phyloP scores from a whole-genome alignment of 441 rosid species.

The Geranium incanum region DNA sequence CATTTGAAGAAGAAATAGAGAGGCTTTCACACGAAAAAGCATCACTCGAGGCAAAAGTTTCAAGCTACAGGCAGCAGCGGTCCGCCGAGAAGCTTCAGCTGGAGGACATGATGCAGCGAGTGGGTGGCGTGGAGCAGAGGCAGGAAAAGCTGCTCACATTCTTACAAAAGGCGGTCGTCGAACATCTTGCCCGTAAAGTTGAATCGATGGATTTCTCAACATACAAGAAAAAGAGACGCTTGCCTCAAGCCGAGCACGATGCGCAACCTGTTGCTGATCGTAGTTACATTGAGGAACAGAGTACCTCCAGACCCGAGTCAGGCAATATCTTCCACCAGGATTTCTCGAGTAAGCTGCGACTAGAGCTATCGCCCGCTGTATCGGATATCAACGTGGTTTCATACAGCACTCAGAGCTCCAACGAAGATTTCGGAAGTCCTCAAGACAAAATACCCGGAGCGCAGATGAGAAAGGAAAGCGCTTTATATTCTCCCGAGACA shows the following conservation, averaged over 20 bases:
- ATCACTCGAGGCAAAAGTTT: slow-evolving; percentile 50
- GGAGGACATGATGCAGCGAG: slow-evolving; percentile 45
- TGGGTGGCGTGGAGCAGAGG: slow-evolving; percentile 55
- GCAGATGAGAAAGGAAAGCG: slow-evolving; percentile 47
- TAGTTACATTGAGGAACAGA: slow-evolving; percentile 47
- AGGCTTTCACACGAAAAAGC: slow-evolving; percentile 62
- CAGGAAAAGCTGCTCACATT: slow-evolving; percentile 51
- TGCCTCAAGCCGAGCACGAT: slow-evolving; percentile 50
- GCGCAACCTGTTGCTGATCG: slow-evolving; percentile 44
- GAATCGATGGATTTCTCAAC: slow-evolving; percentile 64
- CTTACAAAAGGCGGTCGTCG: slow-evolving; percentile 54
- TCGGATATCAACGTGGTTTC: slow-evolving; percentile 85
- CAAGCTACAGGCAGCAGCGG: slow-evolving; percentile 41
- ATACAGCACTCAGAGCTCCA: slow-evolving; percentile 70
- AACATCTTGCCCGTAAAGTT: slow-evolving; percentile 48
- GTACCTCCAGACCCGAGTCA: slow-evolving; percentile 51
- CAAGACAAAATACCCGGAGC: slow-evolving; percentile 40
- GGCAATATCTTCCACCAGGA: slow-evolving; percentile 63
- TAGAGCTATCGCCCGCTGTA: slow-evolving; percentile 74
- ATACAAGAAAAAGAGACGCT: slow-evolving; percentile 67
- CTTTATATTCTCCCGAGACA: slow-evolving; percentile 44
- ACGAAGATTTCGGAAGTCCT: slow-evolving; percentile 55
- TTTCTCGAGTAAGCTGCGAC: slow-evolving; percentile 65
- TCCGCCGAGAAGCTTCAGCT: slow-evolving; percentile 47
- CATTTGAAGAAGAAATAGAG: slow-evolving; percentile 58